phyloP scores from a whole-genome alignment of 177 flowering plant genomes.

The Vitis hybrid region DNA sequence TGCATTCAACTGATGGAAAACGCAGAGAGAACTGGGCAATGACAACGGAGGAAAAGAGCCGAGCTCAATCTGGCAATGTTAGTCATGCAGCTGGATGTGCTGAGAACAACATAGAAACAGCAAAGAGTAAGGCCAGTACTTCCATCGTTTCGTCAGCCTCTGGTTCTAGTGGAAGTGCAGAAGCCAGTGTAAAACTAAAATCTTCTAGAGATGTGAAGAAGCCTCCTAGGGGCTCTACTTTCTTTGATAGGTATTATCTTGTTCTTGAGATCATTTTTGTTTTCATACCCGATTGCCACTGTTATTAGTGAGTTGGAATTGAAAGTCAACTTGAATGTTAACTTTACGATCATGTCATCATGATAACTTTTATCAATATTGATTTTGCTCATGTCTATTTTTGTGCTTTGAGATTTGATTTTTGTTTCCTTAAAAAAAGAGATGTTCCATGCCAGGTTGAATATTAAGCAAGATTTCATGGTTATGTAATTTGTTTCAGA shows the following conservation, averaged over 20 bases:
- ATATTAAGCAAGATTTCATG: not conserved
- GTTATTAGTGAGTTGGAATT: not conserved
- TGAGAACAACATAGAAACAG: no score
- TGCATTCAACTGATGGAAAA: conserved; percentile 22
- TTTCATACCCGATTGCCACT: not conserved
- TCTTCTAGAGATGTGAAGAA: conserved; percentile 39
- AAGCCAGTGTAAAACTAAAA: conserved; percentile 23
- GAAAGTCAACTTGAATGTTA: not conserved
- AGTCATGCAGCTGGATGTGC: no score
- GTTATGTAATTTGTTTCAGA: not conserved
- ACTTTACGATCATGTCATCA: not conserved
- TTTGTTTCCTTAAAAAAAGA: not conserved
- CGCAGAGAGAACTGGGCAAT: conserved; percentile 21
- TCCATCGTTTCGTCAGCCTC: conserved; percentile 16
- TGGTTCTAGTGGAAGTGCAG: conserved; percentile 21
- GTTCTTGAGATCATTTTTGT: not conserved
- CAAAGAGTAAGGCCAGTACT: conserved; percentile 13
- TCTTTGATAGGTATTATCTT: conserved; percentile 73
- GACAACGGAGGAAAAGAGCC: conserved; percentile 12
- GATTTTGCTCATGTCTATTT: not conserved
- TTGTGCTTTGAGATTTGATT: not conserved
- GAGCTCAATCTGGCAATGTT: no score
- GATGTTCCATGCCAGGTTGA: not conserved
- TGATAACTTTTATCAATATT: not conserved
- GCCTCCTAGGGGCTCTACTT: conserved; percentile 45